A percentile compares a stretch with the other conserved stretches of the same genome.
These are phyloP conservation scores for Thelonectria olida DNA, from an alignment of 2,329 filamentous ascomycete genomes.

Conservation along the genomic window DNA sequence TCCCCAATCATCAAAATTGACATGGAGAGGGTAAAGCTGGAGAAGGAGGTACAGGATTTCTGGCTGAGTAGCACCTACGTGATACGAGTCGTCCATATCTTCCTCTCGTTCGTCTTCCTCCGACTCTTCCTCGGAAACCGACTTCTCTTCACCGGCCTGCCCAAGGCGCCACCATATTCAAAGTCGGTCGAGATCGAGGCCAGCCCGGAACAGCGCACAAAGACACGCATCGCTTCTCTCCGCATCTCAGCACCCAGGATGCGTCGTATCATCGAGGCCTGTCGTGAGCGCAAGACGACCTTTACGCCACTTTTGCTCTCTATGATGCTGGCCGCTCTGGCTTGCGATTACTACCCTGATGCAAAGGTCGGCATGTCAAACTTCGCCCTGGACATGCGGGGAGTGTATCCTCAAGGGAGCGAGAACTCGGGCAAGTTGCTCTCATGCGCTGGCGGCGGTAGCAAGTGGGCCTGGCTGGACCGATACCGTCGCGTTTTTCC, in stretches of 20 bases:
- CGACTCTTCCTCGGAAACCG: conserved; percentile 12
- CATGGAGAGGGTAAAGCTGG: conserved; percentile 6
- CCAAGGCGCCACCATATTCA: conserved; percentile 6
- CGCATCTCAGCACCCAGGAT: conserved; percentile 25
- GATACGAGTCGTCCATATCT: conserved; percentile 3
- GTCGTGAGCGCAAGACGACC: conserved; percentile 29
- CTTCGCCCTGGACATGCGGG: conserved; percentile 24
- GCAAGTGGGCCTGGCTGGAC: conserved; percentile 14
- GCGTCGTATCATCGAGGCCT: conserved; percentile 19
- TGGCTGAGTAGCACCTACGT: conserved; percentile 10
- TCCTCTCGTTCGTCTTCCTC: conserved; percentile 11
- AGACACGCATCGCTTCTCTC: conserved; percentile 8
- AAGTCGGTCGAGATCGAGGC: conserved; percentile 1
- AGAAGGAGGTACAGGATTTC: conserved; percentile 13
- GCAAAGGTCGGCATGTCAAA: conserved; percentile 29
- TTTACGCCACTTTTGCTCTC: conserved; percentile 35
- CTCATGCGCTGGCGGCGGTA: background rate
- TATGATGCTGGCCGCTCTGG: conserved; percentile 23
- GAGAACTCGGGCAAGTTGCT: conserved; percentile 11
- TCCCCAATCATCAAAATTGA: conserved; percentile 17
- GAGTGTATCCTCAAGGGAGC: background rate
- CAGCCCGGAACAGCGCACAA: conserved; percentile 10
- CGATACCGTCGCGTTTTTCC: conserved; percentile 6
- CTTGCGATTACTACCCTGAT: conserved; percentile 32
- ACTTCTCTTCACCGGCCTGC: conserved; percentile 12